Evolutionary conservation across 2,329 filamentous ascomycete genomes (phyloP), one percentile per base, ranked within the genome.

Genomic region (Ophiostoma australiae): DNA sequence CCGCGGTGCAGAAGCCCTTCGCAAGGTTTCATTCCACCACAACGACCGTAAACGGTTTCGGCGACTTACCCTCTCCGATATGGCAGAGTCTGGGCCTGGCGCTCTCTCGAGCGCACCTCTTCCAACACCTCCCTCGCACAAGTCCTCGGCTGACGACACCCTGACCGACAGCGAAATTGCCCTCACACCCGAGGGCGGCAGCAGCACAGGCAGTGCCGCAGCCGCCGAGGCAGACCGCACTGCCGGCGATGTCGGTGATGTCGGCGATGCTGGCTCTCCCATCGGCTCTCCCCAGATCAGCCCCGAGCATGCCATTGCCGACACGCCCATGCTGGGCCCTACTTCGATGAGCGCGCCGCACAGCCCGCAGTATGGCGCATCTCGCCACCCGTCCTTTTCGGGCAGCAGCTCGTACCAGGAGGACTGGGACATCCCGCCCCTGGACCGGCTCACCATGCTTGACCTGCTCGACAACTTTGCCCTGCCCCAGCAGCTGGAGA

Each of bases 401-500:
- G 89, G 88, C 68, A 93, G 89, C 80, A 93, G 90, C 79, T 90
- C 89, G n/a, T 93, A 93, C 76, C 91, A 95, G 71, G 92, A 95
- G 76, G 93, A 94, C 78, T 95, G 92, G 87, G 93, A 97, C 31
- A 91, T 96, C 73, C 92, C 94, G 11, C 94, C 94, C 0, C 84
- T 97, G 33, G 95, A 99, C 79, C 91, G 93, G 69, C 84, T 99
- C 70, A 94, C 91, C 55, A 88, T 98, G 72, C 93, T 99, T 76
- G 95, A 99, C 78, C 85, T 99, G 68, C 87, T 99, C 75, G 94
- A 97, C 81, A 98, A 97, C 78, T 89, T 99, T 74, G 92, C 94
- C 6, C 84, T 99, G 41, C 91, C 93, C 0, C 91, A 97, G 77
- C 91, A 94, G 76, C 86, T 99, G 27, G 95, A 98, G 80, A 95